Evolutionary conservation across 1,139 yeast species (phyloP).

Genomic region (Saccharomyces hybrid): DNA sequence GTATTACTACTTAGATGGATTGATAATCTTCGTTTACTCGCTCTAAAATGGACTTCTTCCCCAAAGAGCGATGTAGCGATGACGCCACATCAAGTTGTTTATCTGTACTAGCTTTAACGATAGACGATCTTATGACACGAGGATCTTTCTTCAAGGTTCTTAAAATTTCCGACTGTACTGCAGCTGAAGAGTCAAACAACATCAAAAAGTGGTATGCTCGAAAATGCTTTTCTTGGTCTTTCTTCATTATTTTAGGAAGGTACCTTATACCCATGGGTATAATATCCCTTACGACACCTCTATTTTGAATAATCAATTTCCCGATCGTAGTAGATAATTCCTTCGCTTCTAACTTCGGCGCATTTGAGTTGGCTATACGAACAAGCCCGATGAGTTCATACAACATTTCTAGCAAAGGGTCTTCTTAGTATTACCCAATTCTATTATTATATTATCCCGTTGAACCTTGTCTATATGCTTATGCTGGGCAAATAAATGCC

Average conservation of each 20-base stretch:
- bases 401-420: conserved; percentile 44
- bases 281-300: conserved; percentile 84
- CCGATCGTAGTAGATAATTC: conserved; percentile 71
- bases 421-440: not conserved
- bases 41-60: conserved; percentile 23
- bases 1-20: not conserved
- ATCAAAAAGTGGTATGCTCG: conserved; percentile 84
- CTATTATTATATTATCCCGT: not conserved
- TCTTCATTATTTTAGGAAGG: conserved; percentile 73
- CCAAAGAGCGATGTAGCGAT: conserved; percentile 38
- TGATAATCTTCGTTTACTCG: not conserved
- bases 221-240: conserved; percentile 83
- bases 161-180: conserved; percentile 78
- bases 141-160: conserved; percentile 83
- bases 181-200: conserved; percentile 78
- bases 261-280: conserved; percentile 72
- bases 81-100: conserved; percentile 47
- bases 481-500: not conserved
- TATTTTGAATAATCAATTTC: conserved; percentile 70
- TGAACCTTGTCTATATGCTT: not conserved
- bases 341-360: conserved; percentile 56
- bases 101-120: conserved; percentile 60
- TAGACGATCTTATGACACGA: conserved; percentile 72
- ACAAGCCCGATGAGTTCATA: conserved; percentile 89
- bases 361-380: conserved; percentile 56